Base-by-base conservation (phyloP, 306 rosid species). In the Begonia peltatifolia region DNA sequence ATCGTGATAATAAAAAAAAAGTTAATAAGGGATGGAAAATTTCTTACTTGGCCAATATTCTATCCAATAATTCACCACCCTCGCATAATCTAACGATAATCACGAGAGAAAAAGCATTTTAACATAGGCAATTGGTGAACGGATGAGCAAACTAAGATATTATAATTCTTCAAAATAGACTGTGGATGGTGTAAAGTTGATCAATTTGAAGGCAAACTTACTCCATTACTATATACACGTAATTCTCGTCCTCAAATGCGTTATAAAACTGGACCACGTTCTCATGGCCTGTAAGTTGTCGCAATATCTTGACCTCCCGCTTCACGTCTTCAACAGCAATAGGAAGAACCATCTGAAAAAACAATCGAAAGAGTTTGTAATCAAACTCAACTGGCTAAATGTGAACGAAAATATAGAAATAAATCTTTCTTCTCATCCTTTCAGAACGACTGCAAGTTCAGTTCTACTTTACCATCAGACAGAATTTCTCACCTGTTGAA, bases 171-270 rank as follows among this genome's bases (percentile, higher is more conserved):
- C 38, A 30, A 30, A 30, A 30, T 30, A 30, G 38, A 30, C 9
- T 30, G 38, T 30, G 10, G 60, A 23, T n/a, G 52, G 14, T 42
- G 58, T 44, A 18, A 15, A 16, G n/a, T 12, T 44, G 68, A 14
- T 42, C 53, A 44, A 48, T 18, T 41, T 22, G 46, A 23, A 61
- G 10, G 20, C 22, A 49, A 54, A 78, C 99, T 77, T 81, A 92
- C 99, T 92, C 99, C 99, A 92, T 92, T 52, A 77, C 99, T 77
- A 92, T 92, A 74, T 75, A 92, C 69, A 92, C 99, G 54, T 83
- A 86, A 25, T 94, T 79, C 54, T 81, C 87, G 61, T 92, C 96
- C 76, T 92, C 99, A 46, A 79, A 92, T 14, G 96, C 96, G 58
- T 86, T 75, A 61, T 68, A 64, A 71, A 81, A 92, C 54, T 73